Percentiles rank a stretch among this genome's conserved stretches.
These are phyloP conservation scores for Microdochium trichocladiopsis DNA, from an alignment of 2,329 filamentous ascomycete genomes.

Conservation along the genomic window DNA sequence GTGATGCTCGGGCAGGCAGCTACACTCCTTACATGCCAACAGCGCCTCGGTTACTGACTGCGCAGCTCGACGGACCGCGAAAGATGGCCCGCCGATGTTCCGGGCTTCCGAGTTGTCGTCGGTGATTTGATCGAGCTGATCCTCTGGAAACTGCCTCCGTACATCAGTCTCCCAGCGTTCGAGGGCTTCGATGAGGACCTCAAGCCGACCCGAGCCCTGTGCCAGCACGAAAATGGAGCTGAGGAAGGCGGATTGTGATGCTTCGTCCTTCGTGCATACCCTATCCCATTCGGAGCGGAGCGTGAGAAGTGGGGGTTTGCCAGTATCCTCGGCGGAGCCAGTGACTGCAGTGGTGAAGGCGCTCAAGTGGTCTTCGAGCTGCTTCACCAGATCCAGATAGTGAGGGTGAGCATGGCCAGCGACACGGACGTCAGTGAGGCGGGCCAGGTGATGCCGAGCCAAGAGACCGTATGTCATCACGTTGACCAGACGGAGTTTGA, in stretches of 20 bases:
- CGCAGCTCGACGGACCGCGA: neutral
- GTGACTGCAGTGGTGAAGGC: too few relatives aligned
- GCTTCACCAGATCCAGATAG: neutral
- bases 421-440: neutral
- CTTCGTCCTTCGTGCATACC: neutral
- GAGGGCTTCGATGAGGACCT: neutral
- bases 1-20: neutral
- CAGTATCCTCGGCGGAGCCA: too few relatives aligned
- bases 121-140: neutral
- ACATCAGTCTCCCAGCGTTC: neutral
- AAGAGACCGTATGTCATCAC: neutral
- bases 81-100: neutral
- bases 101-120: neutral
- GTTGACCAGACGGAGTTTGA: neutral
- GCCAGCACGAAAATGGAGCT: neutral
- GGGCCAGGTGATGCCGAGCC: neutral
- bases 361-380: neutral
- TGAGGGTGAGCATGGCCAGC: neutral
- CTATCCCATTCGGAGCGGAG: neutral
- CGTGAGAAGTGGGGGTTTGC: neutral
- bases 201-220: neutral
- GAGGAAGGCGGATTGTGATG: neutral
- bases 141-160: neutral
- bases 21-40: neutral
- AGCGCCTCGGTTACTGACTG: neutral